A percentile compares a stretch with the other conserved stretches of the same genome.
phyloP scores from a whole-genome alignment of 1,284 basidiomycete genomes.

The Fomitiporia mediterranea region DNA sequence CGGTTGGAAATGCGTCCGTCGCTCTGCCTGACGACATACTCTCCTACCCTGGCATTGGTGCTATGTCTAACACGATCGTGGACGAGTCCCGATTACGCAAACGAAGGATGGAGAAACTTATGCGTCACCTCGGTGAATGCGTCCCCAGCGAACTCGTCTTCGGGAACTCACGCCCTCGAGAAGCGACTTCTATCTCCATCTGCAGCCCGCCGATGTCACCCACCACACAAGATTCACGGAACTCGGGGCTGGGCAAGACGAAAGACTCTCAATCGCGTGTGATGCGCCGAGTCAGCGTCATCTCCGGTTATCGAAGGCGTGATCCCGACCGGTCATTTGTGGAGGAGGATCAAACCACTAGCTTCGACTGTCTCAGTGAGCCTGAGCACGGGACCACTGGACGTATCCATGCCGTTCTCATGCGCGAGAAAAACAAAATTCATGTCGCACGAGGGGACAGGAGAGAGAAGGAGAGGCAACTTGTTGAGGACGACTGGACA shows the following conservation, averaged over 20 bases:
- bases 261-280: conserved; percentile 3
- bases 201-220: no score
- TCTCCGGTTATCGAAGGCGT: background rate
- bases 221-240: background rate
- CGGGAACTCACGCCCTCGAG: background rate
- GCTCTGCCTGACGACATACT: background rate
- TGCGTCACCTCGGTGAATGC: conserved; percentile 18
- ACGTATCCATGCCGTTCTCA: background rate
- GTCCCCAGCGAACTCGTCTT: conserved; percentile 19
- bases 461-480: background rate
- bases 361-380: conserved; percentile 1
- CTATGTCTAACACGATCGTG: background rate
- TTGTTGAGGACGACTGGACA: conserved; percentile 17
- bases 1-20: background rate
- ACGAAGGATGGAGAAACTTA: conserved; percentile 18
- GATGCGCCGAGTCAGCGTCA: conserved; percentile 8
- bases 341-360: background rate
- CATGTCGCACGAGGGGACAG: background rate
- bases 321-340: background rate
- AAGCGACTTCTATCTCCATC: background rate
- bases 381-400: background rate
- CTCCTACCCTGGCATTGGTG: background rate
- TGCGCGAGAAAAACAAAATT: background rate
- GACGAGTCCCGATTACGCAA: conserved; percentile 15
- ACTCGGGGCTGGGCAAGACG: background rate